phyloP scores from a whole-genome alignment of 108 stramenopile species.

The Mediolabrus comicus region DNA sequence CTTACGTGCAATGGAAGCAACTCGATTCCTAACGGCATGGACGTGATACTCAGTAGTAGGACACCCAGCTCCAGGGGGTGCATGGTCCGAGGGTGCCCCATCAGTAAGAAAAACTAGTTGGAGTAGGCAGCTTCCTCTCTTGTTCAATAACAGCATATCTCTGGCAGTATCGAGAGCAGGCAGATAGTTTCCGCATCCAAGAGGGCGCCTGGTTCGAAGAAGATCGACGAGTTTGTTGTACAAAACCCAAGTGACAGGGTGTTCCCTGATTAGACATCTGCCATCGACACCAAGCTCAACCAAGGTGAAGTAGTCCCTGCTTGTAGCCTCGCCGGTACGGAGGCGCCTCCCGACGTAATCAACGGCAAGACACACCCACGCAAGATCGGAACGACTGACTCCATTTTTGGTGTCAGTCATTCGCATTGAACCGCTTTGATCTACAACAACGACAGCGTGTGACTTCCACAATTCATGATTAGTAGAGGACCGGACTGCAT shows the following conservation, averaged over 20 bases:
- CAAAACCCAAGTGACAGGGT: slow-evolving; percentile 45
- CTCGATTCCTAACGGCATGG: too few species aligned
- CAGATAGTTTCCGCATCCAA: slow-evolving; percentile 42
- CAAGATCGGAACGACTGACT: slow-evolving; percentile 45
- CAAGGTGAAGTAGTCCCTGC: slow-evolving; percentile 40
- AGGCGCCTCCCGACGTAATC: slow-evolving; percentile 48
- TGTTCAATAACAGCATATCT: slow-evolving; percentile 17
- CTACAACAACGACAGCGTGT: slow-evolving; percentile 51
- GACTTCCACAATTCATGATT: slow-evolving; percentile 44
- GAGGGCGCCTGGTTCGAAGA: slow-evolving; percentile 22
- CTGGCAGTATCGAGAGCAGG: slow-evolving; percentile 45
- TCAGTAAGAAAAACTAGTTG: slow-evolving; percentile 53
- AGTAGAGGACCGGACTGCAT: slow-evolving; percentile 10
- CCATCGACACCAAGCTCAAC: slow-evolving; percentile 33
- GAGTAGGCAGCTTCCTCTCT: slow-evolving; percentile 35
- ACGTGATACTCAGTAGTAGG: too few species aligned
- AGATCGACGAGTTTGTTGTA: slow-evolving; percentile 45
- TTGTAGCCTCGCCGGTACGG: slow-evolving; percentile 23
- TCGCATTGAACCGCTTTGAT: slow-evolving; percentile 55
- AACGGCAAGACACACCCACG: slow-evolving; percentile 47
- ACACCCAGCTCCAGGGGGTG: too few species aligned
- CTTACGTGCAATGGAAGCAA: slow-evolving; percentile 35
- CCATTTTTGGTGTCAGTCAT: slow-evolving; percentile 43
- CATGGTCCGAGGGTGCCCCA: slow-evolving; percentile 48
- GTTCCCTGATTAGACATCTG: slow-evolving; percentile 14